Base-by-base conservation (phyloP, 176 grass and related monocot genomes). In the Avena eriantha region DNA sequence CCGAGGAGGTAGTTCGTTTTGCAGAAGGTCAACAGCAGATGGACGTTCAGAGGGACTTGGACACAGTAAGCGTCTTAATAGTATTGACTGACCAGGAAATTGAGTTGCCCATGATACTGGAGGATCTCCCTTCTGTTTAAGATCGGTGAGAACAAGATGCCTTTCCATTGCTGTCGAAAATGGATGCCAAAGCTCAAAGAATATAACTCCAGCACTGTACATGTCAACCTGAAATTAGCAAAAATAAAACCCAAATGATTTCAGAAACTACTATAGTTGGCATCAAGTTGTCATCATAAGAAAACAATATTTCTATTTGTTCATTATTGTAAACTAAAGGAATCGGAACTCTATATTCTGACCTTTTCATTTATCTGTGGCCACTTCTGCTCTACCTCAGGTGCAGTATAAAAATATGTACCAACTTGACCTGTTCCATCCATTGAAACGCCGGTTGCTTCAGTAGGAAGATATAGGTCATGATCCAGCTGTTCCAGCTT, bases 361-460 rank as follows among this genome's bases (percentile, higher is more conserved):
- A 98, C 96, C 96, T 98, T 95, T 86, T 98, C 96, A 61, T 98
- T 98, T 87, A 98, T 98, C 46, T 98, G 96, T 35, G 91, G 92
- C 96, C 93, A 98, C 76, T 90, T 95, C 85, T 92, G 92, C 76
- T 98, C 96, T 84, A 98, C 87, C 85, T 98, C 96, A 61, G 96
- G 93, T 50, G 96, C 93, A 1, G 96, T 98, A 86, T 98, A 98
- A 83, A 98, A 98, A 65, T 98, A 98, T 41, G 96, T 98, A 80
- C 96, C 96, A 81, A 98, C 91, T 94, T 92, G 93, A 80, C 90
- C 93, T 66, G 96, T 98, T 86, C 93, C 88, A 85, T 98, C 96
- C 79, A 92, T 92, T 76, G 92, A 98, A 91, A 89, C 65, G 31
- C 96, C 96, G 36, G 89, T 82, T 90, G 86, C 89, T 48, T 94